A percentile compares a stretch with the other conserved stretches of the same genome.
Conservation (phyloP, 179 eudicot species). For the Carnegiea gigantea region DNA sequence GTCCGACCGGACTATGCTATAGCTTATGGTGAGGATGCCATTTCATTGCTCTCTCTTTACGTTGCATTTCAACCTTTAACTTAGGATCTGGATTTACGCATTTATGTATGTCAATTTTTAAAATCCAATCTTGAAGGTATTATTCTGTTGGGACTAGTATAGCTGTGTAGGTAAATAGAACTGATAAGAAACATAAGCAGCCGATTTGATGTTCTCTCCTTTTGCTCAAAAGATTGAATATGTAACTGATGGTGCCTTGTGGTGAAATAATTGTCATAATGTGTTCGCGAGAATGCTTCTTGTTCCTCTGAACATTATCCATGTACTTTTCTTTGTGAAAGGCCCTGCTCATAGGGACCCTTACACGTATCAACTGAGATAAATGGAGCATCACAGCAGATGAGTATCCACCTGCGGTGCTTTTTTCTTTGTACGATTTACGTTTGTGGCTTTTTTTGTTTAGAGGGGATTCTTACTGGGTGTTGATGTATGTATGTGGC, state of each 20-base stretch:
- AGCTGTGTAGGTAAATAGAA: not conserved
- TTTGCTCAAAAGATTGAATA: not conserved
- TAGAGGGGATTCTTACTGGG: not conserved
- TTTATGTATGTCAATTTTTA: not conserved
- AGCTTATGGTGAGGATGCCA: conserved; percentile 69
- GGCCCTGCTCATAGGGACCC: not conserved
- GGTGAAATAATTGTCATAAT: not conserved
- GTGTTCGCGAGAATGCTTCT: too few relatives aligned
- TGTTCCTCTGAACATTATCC: not conserved
- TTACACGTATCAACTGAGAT: not conserved
- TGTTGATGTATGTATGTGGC: not conserved
- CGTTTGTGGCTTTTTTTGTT: too few relatives aligned
- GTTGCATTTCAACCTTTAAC: not conserved
- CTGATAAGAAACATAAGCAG: not conserved
- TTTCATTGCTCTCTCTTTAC: conserved; percentile 3
- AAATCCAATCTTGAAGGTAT: not conserved
- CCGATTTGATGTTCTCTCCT: not conserved
- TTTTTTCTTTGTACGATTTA: too few relatives aligned
- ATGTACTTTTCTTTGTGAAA: conserved; percentile 1
- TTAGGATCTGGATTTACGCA: not conserved
- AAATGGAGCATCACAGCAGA: not conserved
- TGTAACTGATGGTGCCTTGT: conserved; percentile 13
- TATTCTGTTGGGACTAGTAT: not conserved
- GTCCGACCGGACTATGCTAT: conserved; percentile 81
- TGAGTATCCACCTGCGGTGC: too few relatives aligned